Conservation (phyloP, 148 eudicot genomes). For the Chenopodium suecicum region DNA sequence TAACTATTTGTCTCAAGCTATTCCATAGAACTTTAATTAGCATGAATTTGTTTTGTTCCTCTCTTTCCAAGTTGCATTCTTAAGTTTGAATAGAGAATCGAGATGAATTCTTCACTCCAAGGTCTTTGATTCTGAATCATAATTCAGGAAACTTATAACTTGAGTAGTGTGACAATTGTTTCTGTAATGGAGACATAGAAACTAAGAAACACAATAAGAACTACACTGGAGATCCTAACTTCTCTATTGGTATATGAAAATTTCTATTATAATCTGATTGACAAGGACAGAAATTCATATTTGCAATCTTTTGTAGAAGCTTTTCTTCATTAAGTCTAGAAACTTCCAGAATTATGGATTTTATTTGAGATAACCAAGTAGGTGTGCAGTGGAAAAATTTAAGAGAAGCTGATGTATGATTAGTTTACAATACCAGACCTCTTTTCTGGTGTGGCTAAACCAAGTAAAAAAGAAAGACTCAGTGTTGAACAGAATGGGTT, state of each 20-base stretch:
- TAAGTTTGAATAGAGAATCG: neutral
- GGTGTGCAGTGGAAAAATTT: no score
- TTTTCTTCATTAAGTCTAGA: no score
- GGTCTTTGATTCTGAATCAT: neutral
- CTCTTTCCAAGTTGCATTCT: neutral
- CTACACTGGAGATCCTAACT: neutral
- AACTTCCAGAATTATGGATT: no score
- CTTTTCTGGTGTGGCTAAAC: no score
- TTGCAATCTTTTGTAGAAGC: neutral
- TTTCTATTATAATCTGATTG: no score
- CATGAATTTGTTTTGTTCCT: neutral
- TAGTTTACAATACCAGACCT: no score
- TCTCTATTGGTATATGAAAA: neutral
- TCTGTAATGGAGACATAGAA: neutral
- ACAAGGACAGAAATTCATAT: no score
- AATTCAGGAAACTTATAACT: neutral
- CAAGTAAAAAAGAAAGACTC: neutral
- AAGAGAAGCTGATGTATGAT: no score
- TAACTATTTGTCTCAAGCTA: neutral
- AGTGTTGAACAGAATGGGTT: neutral
- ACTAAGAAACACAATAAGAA: neutral
- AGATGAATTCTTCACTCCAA: neutral
- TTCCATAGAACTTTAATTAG: neutral
- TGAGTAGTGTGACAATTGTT: neutral
- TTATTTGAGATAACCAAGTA: no score